Base-by-base conservation (phyloP, 129 eudicot genomes). In the Saussurea involucrata region DNA sequence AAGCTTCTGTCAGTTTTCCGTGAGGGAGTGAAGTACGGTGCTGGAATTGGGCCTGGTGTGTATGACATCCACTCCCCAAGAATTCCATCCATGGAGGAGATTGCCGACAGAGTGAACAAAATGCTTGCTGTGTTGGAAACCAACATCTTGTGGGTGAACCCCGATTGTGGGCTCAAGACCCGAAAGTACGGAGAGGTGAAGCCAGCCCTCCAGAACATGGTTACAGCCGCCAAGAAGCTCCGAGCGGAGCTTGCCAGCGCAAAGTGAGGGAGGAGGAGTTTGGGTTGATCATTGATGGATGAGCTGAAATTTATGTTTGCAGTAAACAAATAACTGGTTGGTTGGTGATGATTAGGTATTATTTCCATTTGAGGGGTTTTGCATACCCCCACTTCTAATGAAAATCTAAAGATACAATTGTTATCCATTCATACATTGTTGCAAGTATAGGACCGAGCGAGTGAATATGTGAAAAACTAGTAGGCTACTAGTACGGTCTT, bases 41-140 rank as follows among this genome's bases (percentile, higher is more conserved):
- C 99, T 76, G 99, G 99, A 10, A 95, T 92, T 3, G 99, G 99
- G 0, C 99, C 97, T 0, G 99, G 99, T 68, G 99, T 95, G 18
- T 92, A 95, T 15, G 99, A 95, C 82, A 95, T 95, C 81, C 99
- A 95, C 89, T 95, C 99, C 0, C 99, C 99, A 5, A 89, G 99
- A 78, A 90, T 95, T 0, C 99, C 99, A 65, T 88, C 99, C 3
- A 86, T 84, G 5, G 97, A 95, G 65, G 99, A 95, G 61, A 92
- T 95, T 42, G 91, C 88, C 3, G 98, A 94, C 79, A 89, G 98
- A 60, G 69, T 95, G 63, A 89, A 87, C 86, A 95, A 95, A 73
- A 95, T 92, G 97, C 97, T 91, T 83, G 96, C 89, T 2, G 98
- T 95, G 25, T 91, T 95, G 31, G 96, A 89, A 68, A 85, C 89